Evolutionary conservation across 2,329 filamentous ascomycete genomes (phyloP).

Genomic region (Aschersonia sp.): DNA sequence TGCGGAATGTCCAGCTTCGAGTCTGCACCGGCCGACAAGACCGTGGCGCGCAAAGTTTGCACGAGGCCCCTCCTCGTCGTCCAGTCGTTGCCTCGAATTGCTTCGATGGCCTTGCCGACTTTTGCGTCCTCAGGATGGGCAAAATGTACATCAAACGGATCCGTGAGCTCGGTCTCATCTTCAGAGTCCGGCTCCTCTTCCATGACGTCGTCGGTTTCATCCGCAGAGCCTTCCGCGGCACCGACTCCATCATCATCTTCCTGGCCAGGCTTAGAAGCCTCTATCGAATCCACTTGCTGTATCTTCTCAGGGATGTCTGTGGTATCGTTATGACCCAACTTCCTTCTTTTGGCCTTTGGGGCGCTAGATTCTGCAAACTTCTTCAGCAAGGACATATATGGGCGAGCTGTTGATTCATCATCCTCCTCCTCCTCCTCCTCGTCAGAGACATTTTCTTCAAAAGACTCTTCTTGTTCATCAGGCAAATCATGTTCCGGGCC

Average conservation of each 20-base stretch:
- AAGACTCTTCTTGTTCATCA: constrained; percentile 20
- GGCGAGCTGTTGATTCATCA: constrained; percentile 21
- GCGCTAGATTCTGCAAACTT: constrained; percentile 33
- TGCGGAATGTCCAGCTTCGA: constrained; percentile 15
- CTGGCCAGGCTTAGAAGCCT: not conserved
- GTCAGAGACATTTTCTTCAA: constrained; percentile 24
- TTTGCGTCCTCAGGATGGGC: constrained; percentile 48
- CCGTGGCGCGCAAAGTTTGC: constrained; percentile 32
- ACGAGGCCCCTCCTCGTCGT: constrained; percentile 29
- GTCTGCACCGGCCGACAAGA: constrained; percentile 29
- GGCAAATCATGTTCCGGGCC: constrained; percentile 10
- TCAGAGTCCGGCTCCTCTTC: constrained; percentile 24
- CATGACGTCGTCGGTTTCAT: constrained; percentile 4
- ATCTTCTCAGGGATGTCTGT: constrained; percentile 7
- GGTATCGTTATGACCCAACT: constrained; percentile 27
- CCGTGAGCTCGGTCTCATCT: constrained; percentile 38
- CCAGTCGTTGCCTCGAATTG: constrained; percentile 36
- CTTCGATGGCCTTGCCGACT: constrained; percentile 37
- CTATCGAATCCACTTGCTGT: too few relatives aligned
- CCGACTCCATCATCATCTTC: constrained; percentile 16
- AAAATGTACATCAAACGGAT: constrained; percentile 77
- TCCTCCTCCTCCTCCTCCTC: constrained; percentile 28
- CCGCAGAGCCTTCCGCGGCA: constrained; percentile 7
- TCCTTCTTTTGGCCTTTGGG: constrained; percentile 41
- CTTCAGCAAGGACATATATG: constrained; percentile 45